Percentiles rank a stretch among this genome's conserved stretches.
These are phyloP conservation scores for Marasmius tenuissimus DNA, from an alignment of 1,284 basidiomycete species.

Conservation along the genomic window DNA sequence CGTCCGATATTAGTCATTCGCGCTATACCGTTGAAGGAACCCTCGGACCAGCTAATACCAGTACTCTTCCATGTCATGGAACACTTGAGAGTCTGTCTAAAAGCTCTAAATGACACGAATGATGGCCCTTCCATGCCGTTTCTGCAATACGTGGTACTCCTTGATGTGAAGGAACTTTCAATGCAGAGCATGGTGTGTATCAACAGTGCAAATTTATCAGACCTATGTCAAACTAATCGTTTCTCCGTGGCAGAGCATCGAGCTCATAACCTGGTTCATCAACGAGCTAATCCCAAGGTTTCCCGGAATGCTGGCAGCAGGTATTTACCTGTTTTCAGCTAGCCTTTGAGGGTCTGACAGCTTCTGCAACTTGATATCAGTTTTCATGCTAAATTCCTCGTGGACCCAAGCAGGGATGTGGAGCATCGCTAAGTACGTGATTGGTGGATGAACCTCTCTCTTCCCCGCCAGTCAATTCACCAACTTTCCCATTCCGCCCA, in stretches of 20 bases:
- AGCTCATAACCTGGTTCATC: conserved; percentile 62
- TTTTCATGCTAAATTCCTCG: conserved; percentile 79
- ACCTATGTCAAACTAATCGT: conserved; percentile 9
- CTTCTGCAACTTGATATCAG: conserved; percentile 29
- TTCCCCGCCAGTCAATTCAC: conserved; percentile 15
- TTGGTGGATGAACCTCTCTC: conserved; percentile 4
- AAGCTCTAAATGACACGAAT: conserved; percentile 35
- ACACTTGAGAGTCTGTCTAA: conserved; percentile 52
- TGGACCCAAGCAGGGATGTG: conserved; percentile 83
- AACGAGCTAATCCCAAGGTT: conserved; percentile 69
- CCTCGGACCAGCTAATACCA: conserved; percentile 36
- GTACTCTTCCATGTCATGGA: conserved; percentile 52
- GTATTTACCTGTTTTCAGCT: conserved; percentile 21
- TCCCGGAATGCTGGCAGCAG: conserved; percentile 76
- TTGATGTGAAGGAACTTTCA: conserved; percentile 66
- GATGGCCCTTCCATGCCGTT: conserved; percentile 33
- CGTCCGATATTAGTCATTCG: conserved; percentile 60
- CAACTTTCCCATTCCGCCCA: conserved; percentile 25
- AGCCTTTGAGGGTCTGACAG: neutral
- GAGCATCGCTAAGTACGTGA: conserved; percentile 66
- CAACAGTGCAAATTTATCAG: neutral
- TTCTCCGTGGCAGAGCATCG: conserved; percentile 46
- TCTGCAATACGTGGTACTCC: conserved; percentile 67
- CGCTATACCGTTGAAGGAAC: conserved; percentile 36
- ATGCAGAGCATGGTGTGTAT: conserved; percentile 58